phyloP scores from a whole-genome alignment of 192 early-diverging fungal species.

The Radiomyces spectabilis region DNA sequence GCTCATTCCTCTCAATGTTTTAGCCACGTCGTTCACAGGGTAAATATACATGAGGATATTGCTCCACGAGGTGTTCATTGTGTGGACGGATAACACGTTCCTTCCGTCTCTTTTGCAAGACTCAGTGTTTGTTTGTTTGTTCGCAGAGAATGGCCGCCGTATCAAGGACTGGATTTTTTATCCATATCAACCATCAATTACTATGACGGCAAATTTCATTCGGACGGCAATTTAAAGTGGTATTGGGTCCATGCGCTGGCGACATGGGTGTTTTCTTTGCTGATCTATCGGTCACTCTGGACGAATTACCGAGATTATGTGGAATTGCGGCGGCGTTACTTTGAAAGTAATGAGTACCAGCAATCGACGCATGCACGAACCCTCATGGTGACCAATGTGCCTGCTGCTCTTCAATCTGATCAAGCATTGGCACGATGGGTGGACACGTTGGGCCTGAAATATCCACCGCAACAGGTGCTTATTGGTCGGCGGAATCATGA shows the following conservation, averaged over 20 bases:
- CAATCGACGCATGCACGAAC: conserved; percentile 60
- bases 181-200: conserved; percentile 21
- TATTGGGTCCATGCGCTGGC: conserved; percentile 56
- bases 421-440: conserved; percentile 43
- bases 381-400: conserved; percentile 58
- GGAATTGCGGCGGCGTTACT: conserved; percentile 44
- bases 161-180: conserved; percentile 13
- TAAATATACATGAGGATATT: conserved; percentile 36
- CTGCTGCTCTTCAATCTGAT: conserved; percentile 48
- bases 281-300: conserved; percentile 45
- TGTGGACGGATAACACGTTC: too few relatives aligned
- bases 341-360: conserved; percentile 50
- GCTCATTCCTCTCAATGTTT: conserved; percentile 59
- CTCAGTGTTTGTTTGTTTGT: background rate
- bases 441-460: conserved; percentile 27
- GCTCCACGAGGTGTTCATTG: too few relatives aligned
- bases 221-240: conserved; percentile 33
- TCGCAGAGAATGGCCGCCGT: conserved; percentile 16
- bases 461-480: conserved; percentile 45
- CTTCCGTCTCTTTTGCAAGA: background rate
- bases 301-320: conserved; percentile 47
- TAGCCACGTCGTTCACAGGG: conserved; percentile 37
- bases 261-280: conserved; percentile 49
- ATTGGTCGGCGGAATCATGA: conserved; percentile 59
- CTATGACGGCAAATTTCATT: conserved; percentile 1